Evolutionary conservation across 192 early-diverging fungal genomes (phyloP).

Genomic region (Coemansia sp.): DNA sequence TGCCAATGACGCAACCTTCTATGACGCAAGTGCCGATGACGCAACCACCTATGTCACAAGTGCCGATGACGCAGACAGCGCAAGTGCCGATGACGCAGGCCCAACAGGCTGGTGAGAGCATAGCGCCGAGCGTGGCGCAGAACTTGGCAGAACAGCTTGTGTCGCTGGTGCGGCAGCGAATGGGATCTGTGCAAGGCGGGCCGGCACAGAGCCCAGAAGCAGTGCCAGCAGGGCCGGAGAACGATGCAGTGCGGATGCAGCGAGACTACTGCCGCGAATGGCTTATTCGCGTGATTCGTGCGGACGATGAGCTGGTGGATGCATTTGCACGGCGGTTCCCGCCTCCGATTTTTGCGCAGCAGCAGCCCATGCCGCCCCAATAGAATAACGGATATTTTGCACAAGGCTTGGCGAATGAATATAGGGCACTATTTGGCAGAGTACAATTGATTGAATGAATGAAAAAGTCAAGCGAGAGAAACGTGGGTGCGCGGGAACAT

Average conservation of each 20-base stretch:
- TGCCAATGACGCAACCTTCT: not conserved
- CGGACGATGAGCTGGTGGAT: constrained; percentile 54
- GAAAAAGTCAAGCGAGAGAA: constrained; percentile 12
- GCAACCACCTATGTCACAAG: not conserved
- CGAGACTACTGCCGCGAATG: constrained; percentile 51
- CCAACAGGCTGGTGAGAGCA: not conserved
- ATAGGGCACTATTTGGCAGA: constrained; percentile 1
- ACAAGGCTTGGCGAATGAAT: not conserved
- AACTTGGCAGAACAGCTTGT: constrained; percentile 54
- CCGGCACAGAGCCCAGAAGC: constrained; percentile 4
- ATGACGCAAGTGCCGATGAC: not conserved
- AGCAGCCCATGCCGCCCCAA: constrained; percentile 4
- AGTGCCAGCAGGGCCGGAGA: not conserved
- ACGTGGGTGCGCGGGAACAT: constrained; percentile 57
- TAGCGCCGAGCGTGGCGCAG: constrained; percentile 32
- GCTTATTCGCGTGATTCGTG: constrained; percentile 50
- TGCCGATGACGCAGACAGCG: not conserved
- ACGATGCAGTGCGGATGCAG: constrained; percentile 27
- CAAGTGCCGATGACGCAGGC: not conserved
- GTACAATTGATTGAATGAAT: not conserved
- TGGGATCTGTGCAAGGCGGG: constrained; percentile 25
- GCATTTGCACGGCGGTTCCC: constrained; percentile 53
- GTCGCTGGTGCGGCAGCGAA: constrained; percentile 51
- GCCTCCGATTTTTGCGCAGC: constrained; percentile 33
- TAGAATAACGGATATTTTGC: not conserved